Base-by-base conservation (phyloP, 345 rosid species). In the Combretum micranthum region DNA sequence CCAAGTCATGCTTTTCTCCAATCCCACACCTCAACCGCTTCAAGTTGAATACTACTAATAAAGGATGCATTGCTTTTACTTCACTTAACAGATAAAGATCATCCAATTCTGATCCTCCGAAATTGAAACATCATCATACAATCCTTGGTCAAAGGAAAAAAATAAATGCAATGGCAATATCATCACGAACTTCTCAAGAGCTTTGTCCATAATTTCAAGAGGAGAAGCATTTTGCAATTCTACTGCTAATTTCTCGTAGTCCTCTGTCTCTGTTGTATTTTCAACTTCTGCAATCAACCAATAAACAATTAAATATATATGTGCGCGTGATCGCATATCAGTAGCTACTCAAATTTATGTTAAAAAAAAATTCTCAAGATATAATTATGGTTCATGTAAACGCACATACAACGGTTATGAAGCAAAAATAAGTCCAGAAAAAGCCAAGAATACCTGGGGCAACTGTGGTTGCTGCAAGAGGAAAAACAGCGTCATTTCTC, bases 161-260 rank as follows among this genome's bases (percentile, higher is more conserved):
- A 6, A 15, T 92, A 79, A 92, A 92, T 44, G 98, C 98, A 47
- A 92, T 86, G 2, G 98, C 98, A 39, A 92, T 92, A 21, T 88
- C 86, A 43, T 75, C 55, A 23, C 97, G 39, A 92, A 92, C 66
- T 65, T 78, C 72, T 81, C 87, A 2, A 92, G 80, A 16, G 97
- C 98, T 66, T 75, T 88, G 18, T 92, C 97, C 84, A 88, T 81
- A 56, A 88, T 80, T 56, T 83, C 93, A 58, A 88, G 87, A 20
- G 98, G 95, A 58, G 98, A 92, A 64, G 95, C 92, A 44, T 71
- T 69, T 22, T 57, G 70, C 22, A 88, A 89, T 2, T 72, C 73
- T 42, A 78, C 81, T 0, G 89, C 88, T 61, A 92, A 63, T 51
- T 62, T 73, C 60, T 81, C 83, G 23, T 52, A 86, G 55, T 92